A percentile compares a stretch with the other conserved stretches of the same genome.
Conservation (phyloP, 352 stramenopile genomes). For the Pythium graminicola region DNA sequence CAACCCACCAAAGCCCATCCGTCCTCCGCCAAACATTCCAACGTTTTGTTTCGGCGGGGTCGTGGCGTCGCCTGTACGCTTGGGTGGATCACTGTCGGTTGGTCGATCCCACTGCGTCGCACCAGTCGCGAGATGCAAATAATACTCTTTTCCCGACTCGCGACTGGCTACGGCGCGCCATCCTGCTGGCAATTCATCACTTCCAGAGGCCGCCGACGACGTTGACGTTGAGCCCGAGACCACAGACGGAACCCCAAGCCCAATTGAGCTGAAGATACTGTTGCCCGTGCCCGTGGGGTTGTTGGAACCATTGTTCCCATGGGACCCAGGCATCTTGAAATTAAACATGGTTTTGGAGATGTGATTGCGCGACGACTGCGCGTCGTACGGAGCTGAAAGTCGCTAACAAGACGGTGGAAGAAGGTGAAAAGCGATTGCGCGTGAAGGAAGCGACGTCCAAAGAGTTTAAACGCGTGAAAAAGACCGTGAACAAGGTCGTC, state of each 20-base stretch:
- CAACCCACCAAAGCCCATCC: slow-evolving; percentile 54
- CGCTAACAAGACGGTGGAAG: neutral
- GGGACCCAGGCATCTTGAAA: slow-evolving; percentile 44
- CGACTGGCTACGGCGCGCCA: slow-evolving; percentile 69
- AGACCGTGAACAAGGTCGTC: neutral
- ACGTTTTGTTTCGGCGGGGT: slow-evolving; percentile 25
- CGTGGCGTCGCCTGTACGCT: slow-evolving; percentile 29
- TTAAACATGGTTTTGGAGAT: slow-evolving; percentile 45
- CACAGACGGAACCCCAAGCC: slow-evolving; percentile 18
- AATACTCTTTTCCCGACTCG: slow-evolving; percentile 62
- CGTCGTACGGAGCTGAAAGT: neutral
- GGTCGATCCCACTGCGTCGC: slow-evolving; percentile 64
- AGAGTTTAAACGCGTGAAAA: neutral
- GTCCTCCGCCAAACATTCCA: slow-evolving; percentile 55
- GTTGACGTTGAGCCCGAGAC: neutral
- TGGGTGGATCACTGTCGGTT: slow-evolving; percentile 48
- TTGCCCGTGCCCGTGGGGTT: slow-evolving; percentile 31
- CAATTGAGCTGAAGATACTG: slow-evolving; percentile 61
- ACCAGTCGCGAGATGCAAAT: slow-evolving; percentile 58
- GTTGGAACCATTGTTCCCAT: slow-evolving; percentile 11
- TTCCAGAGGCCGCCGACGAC: neutral
- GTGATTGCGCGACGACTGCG: neutral
- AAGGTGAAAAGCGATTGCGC: slow-evolving; percentile 1
- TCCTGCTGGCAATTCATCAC: slow-evolving; percentile 41
- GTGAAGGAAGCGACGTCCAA: neutral